Conservation (phyloP, 176 grass and related monocot genomes). For the Hyparrhenia diplandra region DNA sequence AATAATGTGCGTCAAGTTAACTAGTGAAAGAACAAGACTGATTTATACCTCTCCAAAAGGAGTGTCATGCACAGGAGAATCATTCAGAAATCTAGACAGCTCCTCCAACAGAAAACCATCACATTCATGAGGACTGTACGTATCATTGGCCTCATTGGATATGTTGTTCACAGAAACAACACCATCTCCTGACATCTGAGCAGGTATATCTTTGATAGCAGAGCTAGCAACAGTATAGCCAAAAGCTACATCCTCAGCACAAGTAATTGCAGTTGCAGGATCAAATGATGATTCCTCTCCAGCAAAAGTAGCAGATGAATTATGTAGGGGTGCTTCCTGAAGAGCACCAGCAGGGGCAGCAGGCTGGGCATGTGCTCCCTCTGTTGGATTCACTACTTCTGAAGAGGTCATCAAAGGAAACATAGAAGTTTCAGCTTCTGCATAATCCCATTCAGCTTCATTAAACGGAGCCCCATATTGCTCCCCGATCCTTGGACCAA, state of each 20-base stretch:
- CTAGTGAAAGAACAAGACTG: background rate
- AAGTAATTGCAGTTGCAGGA: background rate
- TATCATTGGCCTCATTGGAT: slow-evolving; percentile 17
- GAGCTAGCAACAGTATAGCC: background rate
- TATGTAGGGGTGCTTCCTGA: background rate
- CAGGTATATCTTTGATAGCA: slow-evolving; percentile 24
- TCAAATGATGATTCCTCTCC: background rate
- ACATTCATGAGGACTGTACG: slow-evolving; percentile 6
- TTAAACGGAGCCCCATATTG: slow-evolving; percentile 95
- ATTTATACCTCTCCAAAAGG: slow-evolving; percentile 29
- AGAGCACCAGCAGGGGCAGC: background rate
- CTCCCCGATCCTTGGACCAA: slow-evolving; percentile 88
- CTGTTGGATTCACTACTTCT: slow-evolving; percentile 10
- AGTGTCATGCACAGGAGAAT: slow-evolving; percentile 15
- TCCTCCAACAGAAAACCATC: slow-evolving; percentile 63
- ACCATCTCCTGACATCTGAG: slow-evolving; percentile 14
- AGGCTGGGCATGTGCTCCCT: background rate
- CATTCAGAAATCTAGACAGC: slow-evolving; percentile 35
- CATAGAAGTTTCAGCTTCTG: slow-evolving; percentile 32
- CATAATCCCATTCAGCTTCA: slow-evolving; percentile 77
- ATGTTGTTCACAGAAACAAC: background rate
- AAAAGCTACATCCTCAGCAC: background rate
- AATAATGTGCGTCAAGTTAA: background rate
- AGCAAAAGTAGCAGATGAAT: slow-evolving; percentile 19
- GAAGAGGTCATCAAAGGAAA: slow-evolving; percentile 26